Evolutionary conservation across 306 rosid species (phyloP), one percentile per base, ranked within the genome.

Genomic region (Aeschynomene evenia): DNA sequence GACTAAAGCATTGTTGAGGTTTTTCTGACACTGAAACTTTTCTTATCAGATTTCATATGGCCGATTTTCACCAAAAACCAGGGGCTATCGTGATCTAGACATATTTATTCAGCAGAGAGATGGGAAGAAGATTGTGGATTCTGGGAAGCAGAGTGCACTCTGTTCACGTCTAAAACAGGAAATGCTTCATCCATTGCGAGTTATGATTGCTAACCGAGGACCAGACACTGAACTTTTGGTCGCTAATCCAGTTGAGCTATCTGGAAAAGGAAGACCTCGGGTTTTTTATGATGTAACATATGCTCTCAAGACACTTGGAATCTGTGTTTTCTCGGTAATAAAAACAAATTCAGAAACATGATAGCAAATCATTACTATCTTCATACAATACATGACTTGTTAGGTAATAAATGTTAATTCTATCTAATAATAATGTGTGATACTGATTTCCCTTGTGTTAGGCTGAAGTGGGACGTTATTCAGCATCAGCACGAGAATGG

Each of bases 391-490:
- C 43, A 33, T 13, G n/a, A 28, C 43, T 46, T 64, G 31, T 43
- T 71, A 22, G 9, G 53, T 51, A 50, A 37, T 26, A 65, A 65
- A 14, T 29, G 14, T 26, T 28, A 45, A n/a, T 43, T 46, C 36
- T 26, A 29, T 64, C n/a, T n/a, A n/a, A n/a, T 58, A 53, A 72
- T 15, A 9, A 20, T 40, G 26, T 33, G 20, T 24, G 2, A 31
- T 63, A n/a, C n/a, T n/a, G n/a, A n/a, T n/a, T n/a, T 45, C 5
- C 36, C 7, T 42, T 39, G 59, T 67, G 50, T 71, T 50, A 90
- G 95, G 96, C 96, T 74, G 96, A 86, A 72, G 89, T 88, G 36
- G 91, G 95, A 68, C 80, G 96, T 82, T 78, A 79, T 74, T 79
- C 82, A 24, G 82, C 88, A 37, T 75, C 85, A 23, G 92, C 78